Evolutionary conservation across 2,329 filamentous ascomycete genomes (phyloP).

Genomic region (Paecilomyces dactylethromorphus): DNA sequence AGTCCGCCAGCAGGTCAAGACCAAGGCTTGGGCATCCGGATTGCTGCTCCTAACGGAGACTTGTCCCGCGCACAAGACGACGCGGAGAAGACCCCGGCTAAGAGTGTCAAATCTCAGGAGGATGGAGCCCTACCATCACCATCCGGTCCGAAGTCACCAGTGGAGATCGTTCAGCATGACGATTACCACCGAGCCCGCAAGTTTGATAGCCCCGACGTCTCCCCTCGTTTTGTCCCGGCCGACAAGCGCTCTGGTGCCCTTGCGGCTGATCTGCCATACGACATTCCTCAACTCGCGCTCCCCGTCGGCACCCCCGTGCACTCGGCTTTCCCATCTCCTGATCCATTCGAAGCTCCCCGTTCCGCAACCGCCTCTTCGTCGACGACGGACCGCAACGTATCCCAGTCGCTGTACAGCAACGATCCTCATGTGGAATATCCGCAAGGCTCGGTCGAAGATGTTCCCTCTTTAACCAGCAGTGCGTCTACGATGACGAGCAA

Average conservation of each 20-base stretch:
- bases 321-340: conserved; percentile 41
- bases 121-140: conserved; percentile 5
- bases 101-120: conserved; percentile 1
- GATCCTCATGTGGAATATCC: conserved; percentile 32
- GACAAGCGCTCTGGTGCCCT: conserved; percentile 38
- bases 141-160: conserved; percentile 15
- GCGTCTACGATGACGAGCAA: conserved; percentile 41
- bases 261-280: conserved; percentile 32
- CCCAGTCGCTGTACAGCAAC: conserved; percentile 23
- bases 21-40: not conserved
- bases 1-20: not conserved
- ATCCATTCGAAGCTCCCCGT: conserved; percentile 37
- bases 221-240: conserved; percentile 27
- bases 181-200: conserved; percentile 15
- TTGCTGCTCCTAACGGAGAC: not conserved
- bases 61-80: not conserved
- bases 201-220: conserved; percentile 28
- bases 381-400: conserved; percentile 34
- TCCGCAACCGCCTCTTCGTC: conserved; percentile 35
- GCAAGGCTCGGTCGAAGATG: conserved; percentile 42
- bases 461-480: conserved; percentile 45
- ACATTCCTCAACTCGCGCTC: conserved; percentile 33
- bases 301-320: conserved; percentile 31
- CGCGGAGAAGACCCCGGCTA: not conserved
- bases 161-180: conserved; percentile 25